These are phyloP conservation scores for Alternaria panax DNA, from an alignment of 2,329 filamentous ascomycete genomes.

Conservation along the genomic window DNA sequence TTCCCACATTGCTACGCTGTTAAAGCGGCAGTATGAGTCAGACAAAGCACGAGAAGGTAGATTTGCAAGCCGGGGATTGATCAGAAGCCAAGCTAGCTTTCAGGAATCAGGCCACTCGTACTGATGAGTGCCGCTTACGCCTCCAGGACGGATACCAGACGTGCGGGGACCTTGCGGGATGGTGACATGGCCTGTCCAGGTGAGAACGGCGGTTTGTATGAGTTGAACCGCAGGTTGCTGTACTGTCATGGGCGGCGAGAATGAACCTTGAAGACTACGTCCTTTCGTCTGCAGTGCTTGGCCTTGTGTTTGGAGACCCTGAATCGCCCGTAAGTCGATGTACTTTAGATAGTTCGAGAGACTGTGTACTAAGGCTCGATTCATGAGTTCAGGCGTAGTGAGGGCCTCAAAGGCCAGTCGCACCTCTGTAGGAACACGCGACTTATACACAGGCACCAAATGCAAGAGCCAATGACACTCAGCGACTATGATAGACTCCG, in stretches of 20 bases:
- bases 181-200: not conserved
- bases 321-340: not conserved
- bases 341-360: not conserved
- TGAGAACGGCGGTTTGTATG: not conserved
- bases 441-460: not conserved
- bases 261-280: not conserved
- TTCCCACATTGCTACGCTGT: not conserved
- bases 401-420: not conserved
- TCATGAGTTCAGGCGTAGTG: not conserved
- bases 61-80: not conserved
- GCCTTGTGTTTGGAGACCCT: not conserved
- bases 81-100: not conserved
- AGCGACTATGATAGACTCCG: not conserved
- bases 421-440: not conserved
- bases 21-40: not conserved
- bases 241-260: not conserved
- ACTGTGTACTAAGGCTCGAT: not conserved
- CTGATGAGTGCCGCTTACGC: not conserved
- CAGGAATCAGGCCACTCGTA: constrained; percentile 2
- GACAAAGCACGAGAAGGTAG: not conserved
- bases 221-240: not conserved
- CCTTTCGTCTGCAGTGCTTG: not conserved
- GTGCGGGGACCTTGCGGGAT: not conserved
- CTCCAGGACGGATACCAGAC: not conserved
- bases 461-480: not conserved